Conservation (phyloP, 371 early-diverging fungal species). For the Rhizopus sp. region DNA sequence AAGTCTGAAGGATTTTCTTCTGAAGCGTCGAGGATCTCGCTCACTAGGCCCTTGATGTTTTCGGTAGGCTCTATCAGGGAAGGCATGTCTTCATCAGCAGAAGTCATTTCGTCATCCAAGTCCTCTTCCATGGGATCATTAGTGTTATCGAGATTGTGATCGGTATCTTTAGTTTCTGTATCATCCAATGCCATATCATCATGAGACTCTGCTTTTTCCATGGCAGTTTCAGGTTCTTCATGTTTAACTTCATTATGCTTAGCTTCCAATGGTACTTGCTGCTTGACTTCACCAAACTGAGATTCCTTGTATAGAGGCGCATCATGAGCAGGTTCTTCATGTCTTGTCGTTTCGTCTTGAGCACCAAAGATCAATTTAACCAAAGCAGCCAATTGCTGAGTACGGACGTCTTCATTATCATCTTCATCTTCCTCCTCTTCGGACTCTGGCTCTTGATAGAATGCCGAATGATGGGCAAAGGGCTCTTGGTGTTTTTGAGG, state of each 20-base stretch:
- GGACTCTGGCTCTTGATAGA: slow-evolving; percentile 1
- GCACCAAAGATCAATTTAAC: slow-evolving; percentile 15
- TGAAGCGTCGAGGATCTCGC: neutral
- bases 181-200: slow-evolving; percentile 11
- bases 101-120: neutral
- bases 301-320: slow-evolving; percentile 2
- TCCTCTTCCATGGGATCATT: slow-evolving; percentile 6
- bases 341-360: slow-evolving; percentile 2
- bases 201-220: slow-evolving; percentile 17
- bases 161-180: neutral
- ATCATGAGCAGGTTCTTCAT: neutral
- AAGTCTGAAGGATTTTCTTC: neutral
- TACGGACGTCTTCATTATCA: slow-evolving; percentile 10
- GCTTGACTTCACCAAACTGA: slow-evolving; percentile 18
- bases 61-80: slow-evolving; percentile 1
- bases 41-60: slow-evolving; percentile 5
- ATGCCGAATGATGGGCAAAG: neutral
- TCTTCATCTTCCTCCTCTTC: slow-evolving; percentile 1
- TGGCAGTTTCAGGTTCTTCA: slow-evolving; percentile 17
- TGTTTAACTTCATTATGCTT: slow-evolving; percentile 6
- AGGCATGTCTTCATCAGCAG: slow-evolving; percentile 4
- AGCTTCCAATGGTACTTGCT: no score
- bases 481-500: neutral
- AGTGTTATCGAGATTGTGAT: neutral
- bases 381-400: slow-evolving; percentile 8